phyloP scores from a whole-genome alignment of 306 rosid genomes.

The Gynostemma pentaphyllum region DNA sequence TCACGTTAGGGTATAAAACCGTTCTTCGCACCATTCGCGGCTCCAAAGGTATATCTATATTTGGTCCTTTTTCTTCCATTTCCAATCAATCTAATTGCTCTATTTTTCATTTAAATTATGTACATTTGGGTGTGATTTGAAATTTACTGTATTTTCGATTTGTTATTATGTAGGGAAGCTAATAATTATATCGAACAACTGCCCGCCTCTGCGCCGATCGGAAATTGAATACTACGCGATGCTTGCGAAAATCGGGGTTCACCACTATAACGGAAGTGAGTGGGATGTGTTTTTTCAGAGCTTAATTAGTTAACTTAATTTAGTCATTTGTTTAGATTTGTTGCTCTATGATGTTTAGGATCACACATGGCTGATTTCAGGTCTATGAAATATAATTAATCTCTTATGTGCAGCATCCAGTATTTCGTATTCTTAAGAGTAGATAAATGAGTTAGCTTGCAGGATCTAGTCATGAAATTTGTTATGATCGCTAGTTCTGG shows the following conservation, averaged over 20 bases:
- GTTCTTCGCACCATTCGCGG: slow-evolving; percentile 27
- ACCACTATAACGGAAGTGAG: slow-evolving; percentile 42
- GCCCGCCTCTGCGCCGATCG: slow-evolving; percentile 34
- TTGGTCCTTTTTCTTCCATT: not conserved
- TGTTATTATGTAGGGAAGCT: slow-evolving; percentile 27
- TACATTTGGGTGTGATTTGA: not conserved
- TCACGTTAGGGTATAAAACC: slow-evolving; percentile 31
- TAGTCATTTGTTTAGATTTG: not conserved
- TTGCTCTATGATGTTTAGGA: not conserved
- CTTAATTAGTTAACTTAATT: too few species aligned
- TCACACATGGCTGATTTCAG: not conserved
- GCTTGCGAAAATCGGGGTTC: slow-evolving; percentile 43
- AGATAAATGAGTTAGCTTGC: not conserved
- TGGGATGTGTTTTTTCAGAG: too few species aligned
- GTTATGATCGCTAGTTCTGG: not conserved
- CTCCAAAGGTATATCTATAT: slow-evolving; percentile 37
- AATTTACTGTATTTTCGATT: not conserved
- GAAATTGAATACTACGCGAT: slow-evolving; percentile 45
- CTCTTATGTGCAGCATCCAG: too few species aligned
- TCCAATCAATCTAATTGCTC: not conserved
- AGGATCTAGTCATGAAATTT: not conserved
- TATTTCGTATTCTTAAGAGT: not conserved
- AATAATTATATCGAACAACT: slow-evolving; percentile 30
- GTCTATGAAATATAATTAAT: not conserved
- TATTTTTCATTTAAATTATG: not conserved